Base-by-base conservation (phyloP, 768 basidiomycete genomes). In the Lactifluus hygrophoroides region DNA sequence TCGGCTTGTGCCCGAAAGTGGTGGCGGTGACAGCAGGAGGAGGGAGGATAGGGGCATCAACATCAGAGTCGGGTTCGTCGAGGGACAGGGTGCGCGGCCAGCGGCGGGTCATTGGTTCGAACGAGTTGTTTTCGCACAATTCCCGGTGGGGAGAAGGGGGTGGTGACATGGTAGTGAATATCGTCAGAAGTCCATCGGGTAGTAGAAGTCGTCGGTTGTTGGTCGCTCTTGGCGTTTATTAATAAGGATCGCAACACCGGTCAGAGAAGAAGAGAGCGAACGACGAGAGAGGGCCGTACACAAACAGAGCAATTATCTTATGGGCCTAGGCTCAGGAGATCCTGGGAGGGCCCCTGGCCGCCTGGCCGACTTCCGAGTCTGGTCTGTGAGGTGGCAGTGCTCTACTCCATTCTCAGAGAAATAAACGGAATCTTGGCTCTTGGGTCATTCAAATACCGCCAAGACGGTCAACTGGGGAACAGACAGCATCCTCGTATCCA, bases 1-100 rank as follows among this genome's bases (percentile, higher is more conserved):
- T 67, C 37, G 62, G 70, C 49, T 70, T 71, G 55, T 66, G 69
- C 63, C 64, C 49, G 54, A 55, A 44, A 7, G 70, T 58, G 25
- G 63, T 60, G 13, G 65, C 47, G 13, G 64, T 50, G 27, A 57
- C 43, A 0, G 19, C 63, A 44, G 64, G 59, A 14, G 49, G 48
- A 30, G 64, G 63, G 5, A 64, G 56, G 55, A 51, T 40, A 30
- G 56, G 32, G 0, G 48, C 34, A n/a, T 52, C 53, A 10, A 35
- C 43, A 48, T 30, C 34, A 35, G 47, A 28, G 32, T 30, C 13
- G 38, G 28, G 32, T 34, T 63, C 46, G 6, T 55, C 58, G 28
- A 52, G 35, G 43, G 58, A 42, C 21, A 37, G 11, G 23, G 30
- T 25, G 16, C 27, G 38, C 43, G 25, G 28, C 32, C 16, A 28